Percentiles rank a stretch among this genome's conserved stretches.
These are phyloP conservation scores for Barnettozyma hawaiiensis DNA, from an alignment of 1,139 yeast genomes.

Conservation along the genomic window DNA sequence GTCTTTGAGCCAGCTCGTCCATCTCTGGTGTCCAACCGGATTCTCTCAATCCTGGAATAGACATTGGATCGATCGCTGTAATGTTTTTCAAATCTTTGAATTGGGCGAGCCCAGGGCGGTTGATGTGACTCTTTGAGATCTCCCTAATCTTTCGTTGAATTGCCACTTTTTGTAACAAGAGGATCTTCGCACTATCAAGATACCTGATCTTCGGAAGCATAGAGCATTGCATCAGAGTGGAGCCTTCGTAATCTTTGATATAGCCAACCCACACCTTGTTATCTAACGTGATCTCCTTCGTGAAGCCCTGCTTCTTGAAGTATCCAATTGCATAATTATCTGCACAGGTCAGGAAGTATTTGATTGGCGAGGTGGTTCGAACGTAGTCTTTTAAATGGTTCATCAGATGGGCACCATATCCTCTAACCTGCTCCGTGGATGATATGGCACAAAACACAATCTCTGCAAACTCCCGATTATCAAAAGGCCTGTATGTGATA, in stretches of 20 bases:
- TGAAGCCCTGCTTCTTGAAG: slow-evolving; percentile 95
- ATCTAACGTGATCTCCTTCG: slow-evolving; percentile 86
- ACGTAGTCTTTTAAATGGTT: slow-evolving; percentile 96
- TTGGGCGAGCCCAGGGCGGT: slow-evolving; percentile 73
- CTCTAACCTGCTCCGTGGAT: slow-evolving; percentile 95
- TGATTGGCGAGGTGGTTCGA: slow-evolving; percentile 78
- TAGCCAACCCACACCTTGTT: slow-evolving; percentile 96
- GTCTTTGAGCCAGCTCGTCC: slow-evolving; percentile 94
- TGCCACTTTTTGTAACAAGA: slow-evolving; percentile 86
- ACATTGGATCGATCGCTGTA: slow-evolving; percentile 61
- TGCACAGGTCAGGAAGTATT: slow-evolving; percentile 90
- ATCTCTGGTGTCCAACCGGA: slow-evolving; percentile 98
- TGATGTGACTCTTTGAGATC: slow-evolving; percentile 72
- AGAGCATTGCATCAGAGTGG: slow-evolving; percentile 95
- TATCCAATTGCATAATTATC: slow-evolving; percentile 98
- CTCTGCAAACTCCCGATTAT: slow-evolving; percentile 87
- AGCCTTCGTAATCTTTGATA: slow-evolving; percentile 97
- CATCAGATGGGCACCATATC: slow-evolving; percentile 98
- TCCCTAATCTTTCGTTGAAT: slow-evolving; percentile 77
- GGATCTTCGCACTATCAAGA: slow-evolving; percentile 79
- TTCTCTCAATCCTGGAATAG: slow-evolving; percentile 82
- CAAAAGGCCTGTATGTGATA: slow-evolving; percentile 91
- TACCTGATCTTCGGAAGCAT: slow-evolving; percentile 88
- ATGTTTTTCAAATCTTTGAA: slow-evolving; percentile 52
- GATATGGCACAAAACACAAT: slow-evolving; percentile 97